Percentiles rank a stretch among this genome's conserved stretches.
Evolutionary conservation across 495 filamentous ascomycete genomes (phyloP).

Genomic region (Hyaloscypha variabilis): DNA sequence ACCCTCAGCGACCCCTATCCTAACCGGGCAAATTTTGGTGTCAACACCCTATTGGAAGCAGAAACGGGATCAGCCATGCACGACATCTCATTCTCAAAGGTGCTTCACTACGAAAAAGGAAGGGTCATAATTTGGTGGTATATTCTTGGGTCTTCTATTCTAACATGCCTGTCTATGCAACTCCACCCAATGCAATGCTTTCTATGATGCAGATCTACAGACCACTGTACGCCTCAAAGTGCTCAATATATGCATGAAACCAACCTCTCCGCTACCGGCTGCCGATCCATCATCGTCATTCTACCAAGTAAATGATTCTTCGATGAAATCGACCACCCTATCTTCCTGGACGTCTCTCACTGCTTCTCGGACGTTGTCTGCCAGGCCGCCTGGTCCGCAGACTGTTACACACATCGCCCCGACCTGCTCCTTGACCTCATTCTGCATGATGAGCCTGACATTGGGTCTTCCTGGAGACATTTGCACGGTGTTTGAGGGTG

Average conservation of each 20-base stretch:
- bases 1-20: not conserved
- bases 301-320: slow-evolving; percentile 93
- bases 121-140: not conserved
- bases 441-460: slow-evolving; percentile 71
- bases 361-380: slow-evolving; percentile 80
- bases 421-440: slow-evolving; percentile 74
- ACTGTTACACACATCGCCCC: slow-evolving; percentile 92
- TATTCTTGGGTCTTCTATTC: not conserved
- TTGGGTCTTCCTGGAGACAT: slow-evolving; percentile 86
- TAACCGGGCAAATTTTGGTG: not conserved
- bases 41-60: not conserved
- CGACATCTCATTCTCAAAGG: not conserved
- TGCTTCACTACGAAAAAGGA: too few species aligned
- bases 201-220: not conserved
- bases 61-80: not conserved
- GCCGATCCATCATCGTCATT: not conserved
- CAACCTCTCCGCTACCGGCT: not conserved
- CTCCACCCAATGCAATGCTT: not conserved
- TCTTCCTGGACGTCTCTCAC: slow-evolving; percentile 65
- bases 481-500: slow-evolving; percentile 73
- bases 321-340: slow-evolving; percentile 76
- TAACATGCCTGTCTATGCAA: not conserved
- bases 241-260: slow-evolving; percentile 17
- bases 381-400: slow-evolving; percentile 82
- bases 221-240: not conserved